Evolutionary conservation across 805 yeast genomes (phyloP).

Genomic region (Yamadazyma tumulicola): DNA sequence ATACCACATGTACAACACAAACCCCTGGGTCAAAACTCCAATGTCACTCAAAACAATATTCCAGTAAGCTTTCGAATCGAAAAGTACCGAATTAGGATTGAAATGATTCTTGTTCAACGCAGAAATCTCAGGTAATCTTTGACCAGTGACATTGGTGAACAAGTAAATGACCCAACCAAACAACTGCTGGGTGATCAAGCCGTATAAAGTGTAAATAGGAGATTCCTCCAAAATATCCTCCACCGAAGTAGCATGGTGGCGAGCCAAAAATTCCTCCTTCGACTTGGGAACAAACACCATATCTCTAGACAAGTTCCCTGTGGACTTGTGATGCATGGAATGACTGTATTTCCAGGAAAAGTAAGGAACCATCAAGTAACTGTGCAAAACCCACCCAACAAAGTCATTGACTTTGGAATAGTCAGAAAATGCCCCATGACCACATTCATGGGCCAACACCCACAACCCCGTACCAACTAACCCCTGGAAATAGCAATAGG

Average conservation of each 20-base stretch:
- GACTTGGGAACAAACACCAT: constrained; percentile 82
- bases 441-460: constrained; percentile 91
- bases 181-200: constrained; percentile 62
- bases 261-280: constrained; percentile 49
- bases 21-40: constrained; percentile 56
- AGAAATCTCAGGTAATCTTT: constrained; percentile 47
- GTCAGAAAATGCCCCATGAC: constrained; percentile 81
- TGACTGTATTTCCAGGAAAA: constrained; percentile 85
- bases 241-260: constrained; percentile 32
- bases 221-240: constrained; percentile 69
- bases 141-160: constrained; percentile 66
- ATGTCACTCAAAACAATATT: constrained; percentile 68
- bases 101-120: constrained; percentile 60
- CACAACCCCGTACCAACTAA: constrained; percentile 74
- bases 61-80: constrained; percentile 70
- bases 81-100: constrained; percentile 69
- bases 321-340: constrained; percentile 86
- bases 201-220: constrained; percentile 59
- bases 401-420: constrained; percentile 69
- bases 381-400: constrained; percentile 82
- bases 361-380: constrained; percentile 76
- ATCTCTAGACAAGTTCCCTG: constrained; percentile 78
- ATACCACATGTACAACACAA: constrained; percentile 58
- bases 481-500: constrained; percentile 32
- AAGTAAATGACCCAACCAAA: constrained; percentile 76